Percentiles rank a stretch among this genome's conserved stretches.
Conservation (phyloP, 306 rosid species). For the Gleditsia sinensis region DNA sequence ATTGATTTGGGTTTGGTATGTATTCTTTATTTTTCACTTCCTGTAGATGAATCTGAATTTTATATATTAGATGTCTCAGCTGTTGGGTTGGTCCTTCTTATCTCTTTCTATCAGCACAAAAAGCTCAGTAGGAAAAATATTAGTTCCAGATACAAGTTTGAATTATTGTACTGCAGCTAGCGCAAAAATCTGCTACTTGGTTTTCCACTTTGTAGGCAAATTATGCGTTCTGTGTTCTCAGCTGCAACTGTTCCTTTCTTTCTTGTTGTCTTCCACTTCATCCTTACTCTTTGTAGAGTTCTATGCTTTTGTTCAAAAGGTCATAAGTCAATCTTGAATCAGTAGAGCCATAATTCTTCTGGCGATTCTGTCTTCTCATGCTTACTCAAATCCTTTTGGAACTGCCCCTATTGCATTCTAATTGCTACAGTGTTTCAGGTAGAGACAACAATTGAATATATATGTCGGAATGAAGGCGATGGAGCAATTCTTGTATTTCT, state of each 20-base stretch:
- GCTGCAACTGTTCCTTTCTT: conserved; percentile 14
- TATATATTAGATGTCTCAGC: neutral
- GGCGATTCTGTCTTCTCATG: neutral
- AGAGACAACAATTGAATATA: conserved; percentile 81
- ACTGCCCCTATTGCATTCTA: conserved; percentile 22
- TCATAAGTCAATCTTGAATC: conserved; percentile 4
- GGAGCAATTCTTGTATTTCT: conserved; percentile 96
- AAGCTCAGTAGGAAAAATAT: neutral
- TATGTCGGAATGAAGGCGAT: conserved; percentile 70
- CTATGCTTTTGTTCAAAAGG: conserved; percentile 25
- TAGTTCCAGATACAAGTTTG: conserved; percentile 19
- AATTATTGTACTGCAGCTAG: conserved; percentile 25
- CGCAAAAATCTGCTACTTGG: neutral
- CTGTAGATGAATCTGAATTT: conserved; percentile 23
- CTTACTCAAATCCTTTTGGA: neutral
- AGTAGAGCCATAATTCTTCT: neutral
- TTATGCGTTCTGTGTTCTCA: conserved; percentile 3
- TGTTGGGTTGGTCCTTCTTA: neutral
- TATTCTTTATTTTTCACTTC: conserved; percentile 8
- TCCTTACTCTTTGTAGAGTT: conserved; percentile 2
- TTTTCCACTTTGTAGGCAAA: conserved; percentile 18
- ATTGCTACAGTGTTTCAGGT: conserved; percentile 55
- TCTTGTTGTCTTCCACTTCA: neutral
- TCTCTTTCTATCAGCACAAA: neutral
- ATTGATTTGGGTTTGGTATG: conserved; percentile 95